Percentiles rank a stretch among this genome's conserved stretches.
These are phyloP conservation scores for Mortierella sp. DNA, from an alignment of 371 early-diverging fungal genomes.

Conservation along the genomic window DNA sequence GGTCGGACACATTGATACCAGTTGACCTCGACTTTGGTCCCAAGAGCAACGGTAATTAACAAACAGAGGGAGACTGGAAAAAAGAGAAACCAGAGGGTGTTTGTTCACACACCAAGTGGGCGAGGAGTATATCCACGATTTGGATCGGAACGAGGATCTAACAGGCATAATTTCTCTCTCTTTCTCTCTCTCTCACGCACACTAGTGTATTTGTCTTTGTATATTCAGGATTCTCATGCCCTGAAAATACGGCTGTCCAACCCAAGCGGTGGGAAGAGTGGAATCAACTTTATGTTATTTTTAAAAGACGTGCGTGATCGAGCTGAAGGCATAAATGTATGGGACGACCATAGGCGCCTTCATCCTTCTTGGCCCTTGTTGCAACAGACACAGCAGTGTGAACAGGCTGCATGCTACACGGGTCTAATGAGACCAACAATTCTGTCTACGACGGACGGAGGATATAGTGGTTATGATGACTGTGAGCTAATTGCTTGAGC, in stretches of 20 bases:
- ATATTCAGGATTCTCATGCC: too few relatives aligned
- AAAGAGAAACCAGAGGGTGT: background rate
- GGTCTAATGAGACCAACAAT: background rate
- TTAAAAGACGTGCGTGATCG: background rate
- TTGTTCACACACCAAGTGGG: background rate
- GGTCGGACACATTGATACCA: background rate
- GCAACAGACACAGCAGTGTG: background rate
- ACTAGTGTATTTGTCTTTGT: background rate
- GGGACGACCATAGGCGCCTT: too few relatives aligned
- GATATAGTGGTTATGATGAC: background rate
- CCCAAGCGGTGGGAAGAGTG: background rate
- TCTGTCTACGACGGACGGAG: background rate
- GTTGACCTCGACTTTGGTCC: slow-evolving; percentile 8
- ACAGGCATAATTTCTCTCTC: background rate
- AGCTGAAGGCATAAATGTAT: background rate
- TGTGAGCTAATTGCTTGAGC: background rate
- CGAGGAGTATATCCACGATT: background rate
- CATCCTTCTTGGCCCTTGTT: slow-evolving; percentile 5
- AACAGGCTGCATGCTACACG: background rate
- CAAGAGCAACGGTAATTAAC: slow-evolving; percentile 7
- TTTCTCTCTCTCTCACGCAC: background rate
- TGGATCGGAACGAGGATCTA: background rate
- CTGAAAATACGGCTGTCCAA: slow-evolving; percentile 3
- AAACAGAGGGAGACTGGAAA: background rate
- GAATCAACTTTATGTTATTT: background rate